phyloP scores from a whole-genome alignment of 352 stramenopile genomes.

The Phytophthora fragariaefolia region DNA sequence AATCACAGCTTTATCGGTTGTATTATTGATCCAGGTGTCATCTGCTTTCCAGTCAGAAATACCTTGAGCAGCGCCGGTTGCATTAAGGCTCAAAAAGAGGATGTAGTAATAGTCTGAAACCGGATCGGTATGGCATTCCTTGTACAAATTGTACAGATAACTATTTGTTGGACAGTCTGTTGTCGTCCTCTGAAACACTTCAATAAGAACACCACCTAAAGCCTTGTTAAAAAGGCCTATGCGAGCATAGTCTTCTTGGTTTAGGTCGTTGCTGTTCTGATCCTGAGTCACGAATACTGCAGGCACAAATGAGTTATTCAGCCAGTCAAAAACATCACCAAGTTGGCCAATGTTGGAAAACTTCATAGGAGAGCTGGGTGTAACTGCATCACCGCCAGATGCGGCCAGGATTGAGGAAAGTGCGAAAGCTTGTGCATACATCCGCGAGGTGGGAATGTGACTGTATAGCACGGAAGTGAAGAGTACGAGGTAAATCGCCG shows the following conservation, averaged over 20 bases:
- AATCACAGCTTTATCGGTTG: slow-evolving; percentile 39
- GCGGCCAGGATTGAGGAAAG: slow-evolving; percentile 38
- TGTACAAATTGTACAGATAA: slow-evolving; percentile 40
- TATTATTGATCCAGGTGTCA: slow-evolving; percentile 36
- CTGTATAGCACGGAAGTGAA: slow-evolving; percentile 54
- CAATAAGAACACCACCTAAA: slow-evolving; percentile 43
- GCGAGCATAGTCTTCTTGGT: slow-evolving; percentile 33
- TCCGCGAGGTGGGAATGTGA: slow-evolving; percentile 40
- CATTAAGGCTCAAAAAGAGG: slow-evolving; percentile 37
- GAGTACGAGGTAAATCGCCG: slow-evolving; percentile 43
- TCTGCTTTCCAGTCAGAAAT: slow-evolving; percentile 35
- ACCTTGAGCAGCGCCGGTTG: slow-evolving; percentile 14
- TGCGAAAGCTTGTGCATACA: slow-evolving; percentile 43
- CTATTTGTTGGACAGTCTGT: slow-evolving; percentile 26
- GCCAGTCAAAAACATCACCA: slow-evolving; percentile 49
- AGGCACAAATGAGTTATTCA: slow-evolving; percentile 48
- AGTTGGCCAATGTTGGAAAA: slow-evolving; percentile 52
- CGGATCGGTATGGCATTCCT: slow-evolving; percentile 1
- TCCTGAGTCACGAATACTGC: slow-evolving; percentile 56
- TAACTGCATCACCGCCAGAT: slow-evolving; percentile 50
- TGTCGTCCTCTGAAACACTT: slow-evolving; percentile 13
- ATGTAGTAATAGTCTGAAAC: slow-evolving; percentile 9
- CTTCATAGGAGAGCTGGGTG: slow-evolving; percentile 44
- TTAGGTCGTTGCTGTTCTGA: slow-evolving; percentile 44
- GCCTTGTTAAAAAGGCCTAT: slow-evolving; percentile 51